These are phyloP conservation scores for Claviceps fusiformis DNA, from an alignment of 2,329 filamentous ascomycete species.

Conservation along the genomic window DNA sequence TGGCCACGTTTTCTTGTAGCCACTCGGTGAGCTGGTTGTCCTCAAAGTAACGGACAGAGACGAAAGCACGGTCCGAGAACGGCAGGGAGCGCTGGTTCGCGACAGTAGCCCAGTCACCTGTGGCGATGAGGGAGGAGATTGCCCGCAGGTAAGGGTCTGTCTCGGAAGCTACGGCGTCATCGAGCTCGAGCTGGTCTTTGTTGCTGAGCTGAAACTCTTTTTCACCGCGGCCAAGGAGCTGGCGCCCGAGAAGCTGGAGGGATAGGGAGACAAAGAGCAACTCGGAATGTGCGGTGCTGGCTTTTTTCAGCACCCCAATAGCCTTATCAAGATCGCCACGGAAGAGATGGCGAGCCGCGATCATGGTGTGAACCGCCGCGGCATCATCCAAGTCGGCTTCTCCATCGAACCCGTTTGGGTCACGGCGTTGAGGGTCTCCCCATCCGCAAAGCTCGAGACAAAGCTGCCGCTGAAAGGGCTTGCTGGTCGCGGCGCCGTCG, in stretches of 20 bases:
- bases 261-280: conserved; percentile 56
- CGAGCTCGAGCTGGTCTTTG: conserved; percentile 42
- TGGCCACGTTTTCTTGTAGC: conserved; percentile 50
- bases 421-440: conserved; percentile 42
- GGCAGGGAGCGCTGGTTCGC: conserved; percentile 61
- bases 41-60: conserved; percentile 54
- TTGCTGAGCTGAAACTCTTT: conserved; percentile 18
- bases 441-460: conserved; percentile 64
- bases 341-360: conserved; percentile 63
- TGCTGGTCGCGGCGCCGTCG: conserved; percentile 48
- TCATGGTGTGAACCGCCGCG: conserved; percentile 54
- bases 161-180: conserved; percentile 45
- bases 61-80: conserved; percentile 58
- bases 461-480: conserved; percentile 57
- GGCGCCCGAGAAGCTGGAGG: conserved; percentile 50
- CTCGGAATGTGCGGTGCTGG: conserved; percentile 48
- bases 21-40: conserved; percentile 52
- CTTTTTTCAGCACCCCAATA: conserved; percentile 54
- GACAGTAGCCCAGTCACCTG: conserved; percentile 62
- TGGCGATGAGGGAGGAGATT: conserved; percentile 64
- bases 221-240: conserved; percentile 33
- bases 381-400: conserved; percentile 31
- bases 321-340: conserved; percentile 56
- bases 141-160: conserved; percentile 69
- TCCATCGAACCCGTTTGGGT: conserved; percentile 29